Evolutionary conservation across 2,329 filamentous ascomycete genomes (phyloP).

Genomic region (Hypoxylon rubiginosum): DNA sequence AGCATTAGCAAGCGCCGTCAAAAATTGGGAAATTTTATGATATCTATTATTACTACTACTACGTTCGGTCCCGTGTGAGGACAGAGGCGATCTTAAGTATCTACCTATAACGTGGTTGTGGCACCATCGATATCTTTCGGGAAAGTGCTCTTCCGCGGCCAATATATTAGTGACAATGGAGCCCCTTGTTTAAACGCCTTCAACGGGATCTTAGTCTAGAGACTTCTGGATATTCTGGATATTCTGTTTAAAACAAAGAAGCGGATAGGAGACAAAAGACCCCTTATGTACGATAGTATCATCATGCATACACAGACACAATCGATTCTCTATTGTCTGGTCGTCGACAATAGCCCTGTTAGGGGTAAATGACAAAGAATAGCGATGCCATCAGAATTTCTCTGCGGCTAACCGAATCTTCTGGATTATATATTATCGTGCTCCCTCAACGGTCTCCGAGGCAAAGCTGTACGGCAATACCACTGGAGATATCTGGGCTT

Average conservation of each 20-base stretch:
- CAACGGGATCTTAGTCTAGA: neutral
- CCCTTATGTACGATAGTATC: neutral
- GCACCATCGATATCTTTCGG: slow-evolving; percentile 17
- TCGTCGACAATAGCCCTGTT: neutral
- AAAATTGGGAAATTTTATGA: neutral
- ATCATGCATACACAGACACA: neutral
- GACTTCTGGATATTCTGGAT: too few species aligned
- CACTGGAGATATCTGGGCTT: neutral
- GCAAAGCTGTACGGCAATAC: neutral
- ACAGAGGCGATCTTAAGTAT: slow-evolving; percentile 16
- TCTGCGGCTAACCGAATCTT: neutral
- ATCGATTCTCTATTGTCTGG: neutral
- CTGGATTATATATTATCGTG: neutral
- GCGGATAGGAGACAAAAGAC: neutral
- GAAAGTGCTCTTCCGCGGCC: slow-evolving; percentile 18
- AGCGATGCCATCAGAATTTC: neutral
- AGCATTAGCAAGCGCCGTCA: neutral
- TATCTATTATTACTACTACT: neutral
- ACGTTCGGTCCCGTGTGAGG: neutral
- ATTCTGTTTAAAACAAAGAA: slow-evolving; percentile 24
- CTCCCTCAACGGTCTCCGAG: neutral
- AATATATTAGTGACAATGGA: slow-evolving; percentile 10
- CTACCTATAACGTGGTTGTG: too few species aligned
- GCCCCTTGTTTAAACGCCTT: slow-evolving; percentile 24
- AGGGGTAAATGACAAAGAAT: neutral